Conservation (phyloP, 257 asterid genomes). For the Solanum okadae region DNA sequence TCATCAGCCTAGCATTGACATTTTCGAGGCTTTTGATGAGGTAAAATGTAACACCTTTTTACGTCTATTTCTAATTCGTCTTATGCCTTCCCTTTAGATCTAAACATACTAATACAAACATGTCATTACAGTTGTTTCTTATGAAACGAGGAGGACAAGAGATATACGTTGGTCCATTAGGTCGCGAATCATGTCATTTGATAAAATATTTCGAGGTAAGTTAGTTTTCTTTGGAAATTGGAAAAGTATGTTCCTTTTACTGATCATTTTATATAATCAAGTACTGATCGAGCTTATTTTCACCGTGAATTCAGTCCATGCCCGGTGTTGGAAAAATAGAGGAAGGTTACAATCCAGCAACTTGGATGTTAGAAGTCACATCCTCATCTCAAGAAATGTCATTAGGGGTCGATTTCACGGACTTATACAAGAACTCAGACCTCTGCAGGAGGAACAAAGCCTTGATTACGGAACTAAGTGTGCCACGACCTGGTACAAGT, state of each 20-base stretch:
- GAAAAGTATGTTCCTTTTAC: background rate
- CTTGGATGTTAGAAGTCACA: slow-evolving; percentile 69
- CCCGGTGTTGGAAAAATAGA: slow-evolving; percentile 34
- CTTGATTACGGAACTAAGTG: slow-evolving; percentile 28
- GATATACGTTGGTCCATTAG: slow-evolving; percentile 65
- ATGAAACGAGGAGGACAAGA: slow-evolving; percentile 68
- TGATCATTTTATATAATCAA: background rate
- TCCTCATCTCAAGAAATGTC: slow-evolving; percentile 29
- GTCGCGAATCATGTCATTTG: slow-evolving; percentile 37
- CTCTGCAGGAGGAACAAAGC: slow-evolving; percentile 45
- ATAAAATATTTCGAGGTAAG: slow-evolving; percentile 48
- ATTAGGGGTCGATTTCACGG: slow-evolving; percentile 32
- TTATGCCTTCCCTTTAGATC: background rate
- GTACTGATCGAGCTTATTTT: background rate
- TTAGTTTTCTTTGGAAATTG: background rate
- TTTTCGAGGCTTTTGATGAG: slow-evolving; percentile 66
- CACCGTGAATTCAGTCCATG: slow-evolving; percentile 19
- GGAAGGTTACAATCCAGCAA: slow-evolving; percentile 57
- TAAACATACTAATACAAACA: background rate
- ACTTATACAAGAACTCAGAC: slow-evolving; percentile 35
- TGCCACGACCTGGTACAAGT: slow-evolving; percentile 25
- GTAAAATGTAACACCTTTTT: background rate
- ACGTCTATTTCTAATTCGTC: background rate
- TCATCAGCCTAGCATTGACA: slow-evolving; percentile 68
- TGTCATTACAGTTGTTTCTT: slow-evolving; percentile 29